Evolutionary conservation across 2,329 filamentous ascomycete species (phyloP), one percentile per base, ranked within the genome.

Genomic region (Fusarium floridanum): DNA sequence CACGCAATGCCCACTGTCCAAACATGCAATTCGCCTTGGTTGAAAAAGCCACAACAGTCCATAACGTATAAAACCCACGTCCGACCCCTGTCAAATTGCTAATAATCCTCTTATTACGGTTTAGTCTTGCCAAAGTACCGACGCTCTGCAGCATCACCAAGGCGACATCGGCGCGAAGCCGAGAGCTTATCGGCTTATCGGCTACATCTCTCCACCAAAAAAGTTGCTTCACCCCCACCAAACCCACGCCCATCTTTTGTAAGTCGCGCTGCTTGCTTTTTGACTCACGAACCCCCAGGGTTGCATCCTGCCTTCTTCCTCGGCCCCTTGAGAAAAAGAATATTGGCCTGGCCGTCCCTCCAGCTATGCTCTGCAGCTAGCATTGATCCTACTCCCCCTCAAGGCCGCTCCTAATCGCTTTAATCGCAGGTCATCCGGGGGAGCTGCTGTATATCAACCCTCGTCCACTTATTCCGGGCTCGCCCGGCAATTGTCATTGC

Each of bases 161-260:
- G 61, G 76, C 76, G 76, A 78, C 67, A 75, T 72, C 77, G 77
- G 72, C 74, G 69, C 45, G 14, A 24, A 65, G 67, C 36, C 66
- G 55, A 65, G 70, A 70, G 67, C 73, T 77, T 79, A 79, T 79
- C 77, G 61, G 74, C 68, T 79, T 79, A 79, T 79, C 77, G 68
- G 34, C 27, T 68, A 72, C 68, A 64, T 61, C 41, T 61, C 59
- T 43, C 37, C 39, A 48, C 24, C 41, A 64, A 68, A 65, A 70
- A 64, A 66, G 59, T 43, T 63, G 66, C 27, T 64, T 53, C 57
- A 75, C 72, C 69, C 72, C 64, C 60, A 66, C 73, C 65, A 59
- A 59, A 61, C 71, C 66, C 41, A 57, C 64, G 32, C 36, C 22
- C 62, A 75, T 78, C 69, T 71, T 71, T 55, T 36, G 59, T 53